phyloP scores from a whole-genome alignment of 1,284 basidiomycete genomes.

The Ustilago esculenta region DNA sequence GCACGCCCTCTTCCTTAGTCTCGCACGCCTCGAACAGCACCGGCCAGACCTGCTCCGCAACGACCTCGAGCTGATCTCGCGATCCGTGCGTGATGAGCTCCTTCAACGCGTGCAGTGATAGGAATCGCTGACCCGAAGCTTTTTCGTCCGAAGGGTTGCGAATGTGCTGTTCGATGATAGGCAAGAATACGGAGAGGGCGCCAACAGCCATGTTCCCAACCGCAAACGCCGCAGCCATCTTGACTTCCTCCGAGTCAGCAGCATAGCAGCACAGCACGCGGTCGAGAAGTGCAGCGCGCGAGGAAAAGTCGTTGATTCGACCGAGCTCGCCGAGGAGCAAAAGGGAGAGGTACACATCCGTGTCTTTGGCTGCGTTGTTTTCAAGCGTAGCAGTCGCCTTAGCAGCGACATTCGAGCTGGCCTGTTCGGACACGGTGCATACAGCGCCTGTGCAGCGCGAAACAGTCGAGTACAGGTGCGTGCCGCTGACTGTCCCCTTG shows the following conservation, averaged over 20 bases:
- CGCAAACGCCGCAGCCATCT: conserved; percentile 53
- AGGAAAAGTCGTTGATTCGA: conserved; percentile 51
- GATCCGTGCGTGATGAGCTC: conserved; percentile 94
- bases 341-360: conserved; percentile 51
- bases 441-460: conserved; percentile 60
- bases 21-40: conserved; percentile 70
- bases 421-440: conserved; percentile 29
- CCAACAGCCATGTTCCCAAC: conserved; percentile 93
- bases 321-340: conserved; percentile 58
- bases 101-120: conserved; percentile 90
- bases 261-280: conserved; percentile 49
- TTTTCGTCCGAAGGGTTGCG: conserved; percentile 68
- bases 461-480: conserved; percentile 47
- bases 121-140: conserved; percentile 65
- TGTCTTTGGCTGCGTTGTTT: conserved; percentile 33
- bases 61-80: conserved; percentile 79
- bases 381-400: conserved; percentile 27
- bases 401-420: conserved; percentile 29
- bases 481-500: conserved; percentile 27
- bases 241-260: conserved; percentile 54
- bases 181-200: conserved; percentile 84
- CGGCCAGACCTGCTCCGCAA: conserved; percentile 88
- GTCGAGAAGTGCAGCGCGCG: conserved; percentile 18
- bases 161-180: conserved; percentile 82
- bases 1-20: conserved; percentile 81